A percentile compares a stretch with the other conserved stretches of the same genome.
phyloP scores from a whole-genome alignment of 495 filamentous ascomycete species.

The Oidiodendron maius region DNA sequence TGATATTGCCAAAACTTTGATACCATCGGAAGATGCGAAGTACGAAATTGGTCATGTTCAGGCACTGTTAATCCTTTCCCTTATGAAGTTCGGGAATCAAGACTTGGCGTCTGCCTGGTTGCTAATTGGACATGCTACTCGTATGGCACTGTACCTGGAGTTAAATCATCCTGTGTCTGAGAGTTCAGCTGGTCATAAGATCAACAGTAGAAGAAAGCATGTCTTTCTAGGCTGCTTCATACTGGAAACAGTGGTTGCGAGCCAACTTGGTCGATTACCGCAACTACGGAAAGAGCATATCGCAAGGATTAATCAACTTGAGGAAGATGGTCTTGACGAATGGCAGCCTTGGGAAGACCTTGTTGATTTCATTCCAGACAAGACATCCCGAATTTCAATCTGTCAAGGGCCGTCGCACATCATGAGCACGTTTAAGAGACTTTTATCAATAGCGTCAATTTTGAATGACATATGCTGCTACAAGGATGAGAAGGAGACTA shows the following conservation, averaged over 20 bases:
- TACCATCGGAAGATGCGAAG: constrained; percentile 50
- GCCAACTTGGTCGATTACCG: constrained; percentile 44
- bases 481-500: no score
- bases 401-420: no score
- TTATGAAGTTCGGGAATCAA: constrained; percentile 52
- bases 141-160: constrained; percentile 47
- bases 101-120: constrained; percentile 54
- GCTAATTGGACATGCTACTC: constrained; percentile 54
- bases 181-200: neutral
- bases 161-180: constrained; percentile 31
- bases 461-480: no score
- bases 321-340: no score
- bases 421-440: no score
- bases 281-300: constrained; percentile 47
- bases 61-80: constrained; percentile 53
- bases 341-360: no score
- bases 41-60: constrained; percentile 58
- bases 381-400: no score
- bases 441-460: no score
- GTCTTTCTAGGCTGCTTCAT: constrained; percentile 59
- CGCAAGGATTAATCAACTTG: no score
- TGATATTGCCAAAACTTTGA: constrained; percentile 45
- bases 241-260: constrained; percentile 57
- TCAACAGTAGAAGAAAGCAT: constrained; percentile 35
- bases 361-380: no score